A percentile compares a stretch with the other conserved stretches of the same genome.
Evolutionary conservation across 2,329 filamentous ascomycete genomes (phyloP).

Genomic region (Colletotrichum tropicicola): DNA sequence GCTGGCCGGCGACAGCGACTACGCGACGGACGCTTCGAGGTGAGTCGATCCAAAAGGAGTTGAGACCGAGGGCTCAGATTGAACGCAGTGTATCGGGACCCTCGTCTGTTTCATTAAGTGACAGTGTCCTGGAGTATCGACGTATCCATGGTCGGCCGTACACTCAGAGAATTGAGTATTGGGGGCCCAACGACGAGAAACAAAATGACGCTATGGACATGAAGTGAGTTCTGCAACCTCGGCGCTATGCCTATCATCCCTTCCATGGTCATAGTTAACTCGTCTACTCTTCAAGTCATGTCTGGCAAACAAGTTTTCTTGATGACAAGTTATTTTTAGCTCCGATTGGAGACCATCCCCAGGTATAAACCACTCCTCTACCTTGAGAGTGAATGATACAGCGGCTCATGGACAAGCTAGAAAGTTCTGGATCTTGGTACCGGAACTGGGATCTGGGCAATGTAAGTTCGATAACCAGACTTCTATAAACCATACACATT

Average conservation of each 20-base stretch:
- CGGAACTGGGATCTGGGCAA: constrained; percentile 54
- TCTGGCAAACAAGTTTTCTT: constrained; percentile 35
- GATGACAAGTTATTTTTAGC: constrained; percentile 46
- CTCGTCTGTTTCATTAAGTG: constrained; percentile 41
- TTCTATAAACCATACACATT: not conserved
- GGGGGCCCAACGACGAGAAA: constrained; percentile 32
- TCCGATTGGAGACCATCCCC: constrained; percentile 41
- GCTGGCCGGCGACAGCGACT: not conserved
- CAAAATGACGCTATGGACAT: constrained; percentile 31
- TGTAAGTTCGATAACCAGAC: constrained; percentile 35
- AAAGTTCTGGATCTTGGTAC: constrained; percentile 53
- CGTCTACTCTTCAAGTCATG: too few relatives aligned
- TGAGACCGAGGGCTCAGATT: too few relatives aligned
- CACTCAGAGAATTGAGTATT: constrained; percentile 36
- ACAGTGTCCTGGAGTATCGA: constrained; percentile 43
- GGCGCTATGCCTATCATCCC: too few relatives aligned
- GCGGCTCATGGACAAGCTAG: constrained; percentile 13
- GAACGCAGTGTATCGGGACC: not conserved
- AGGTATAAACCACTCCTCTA: constrained; percentile 1
- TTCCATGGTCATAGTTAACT: too few relatives aligned
- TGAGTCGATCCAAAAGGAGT: not conserved
- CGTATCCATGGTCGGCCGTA: constrained; percentile 41
- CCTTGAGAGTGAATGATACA: not conserved
- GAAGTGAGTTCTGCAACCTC: not conserved
- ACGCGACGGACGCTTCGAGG: not conserved